Percentiles rank a stretch among this genome's conserved stretches.
phyloP scores from a whole-genome alignment of 352 stramenopile genomes.

The Peronosclerospora sorghi region DNA sequence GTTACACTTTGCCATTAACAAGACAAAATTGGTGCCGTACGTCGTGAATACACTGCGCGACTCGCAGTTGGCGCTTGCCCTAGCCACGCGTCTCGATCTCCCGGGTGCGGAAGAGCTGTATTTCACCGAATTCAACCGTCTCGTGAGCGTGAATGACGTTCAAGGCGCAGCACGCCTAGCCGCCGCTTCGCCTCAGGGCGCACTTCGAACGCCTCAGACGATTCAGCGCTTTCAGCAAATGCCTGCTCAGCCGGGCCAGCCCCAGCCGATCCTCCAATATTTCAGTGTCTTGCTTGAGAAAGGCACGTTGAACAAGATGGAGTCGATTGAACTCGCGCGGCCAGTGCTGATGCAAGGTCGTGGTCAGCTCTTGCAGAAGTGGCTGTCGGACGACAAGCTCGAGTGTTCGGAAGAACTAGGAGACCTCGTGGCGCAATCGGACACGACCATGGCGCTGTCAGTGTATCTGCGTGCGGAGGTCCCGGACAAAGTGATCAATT shows the following conservation, averaged over 20 bases:
- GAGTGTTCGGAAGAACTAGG: constrained; percentile 95
- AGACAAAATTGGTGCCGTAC: constrained; percentile 96
- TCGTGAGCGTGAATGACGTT: constrained; percentile 80
- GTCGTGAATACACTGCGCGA: constrained; percentile 96
- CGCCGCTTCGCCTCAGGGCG: constrained; percentile 82
- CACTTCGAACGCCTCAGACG: constrained; percentile 94
- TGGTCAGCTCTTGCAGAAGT: constrained; percentile 98
- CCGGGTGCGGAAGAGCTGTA: constrained; percentile 98
- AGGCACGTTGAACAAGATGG: constrained; percentile 97
- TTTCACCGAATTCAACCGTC: constrained; percentile 95
- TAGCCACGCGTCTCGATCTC: constrained; percentile 94
- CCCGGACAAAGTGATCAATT: constrained; percentile 99
- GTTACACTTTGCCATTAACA: constrained; percentile 96
- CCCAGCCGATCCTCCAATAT: constrained; percentile 98
- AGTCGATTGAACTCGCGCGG: constrained; percentile 97
- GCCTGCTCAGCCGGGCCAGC: constrained; percentile 91
- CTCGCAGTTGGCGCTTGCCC: constrained; percentile 91
- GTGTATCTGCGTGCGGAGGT: constrained; percentile 97
- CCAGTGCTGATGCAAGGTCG: constrained; percentile 96
- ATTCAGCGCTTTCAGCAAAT: constrained; percentile 99
- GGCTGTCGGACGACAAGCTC: constrained; percentile 99
- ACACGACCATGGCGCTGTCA: constrained; percentile 97
- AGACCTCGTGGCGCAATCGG: constrained; percentile 91
- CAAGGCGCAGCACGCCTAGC: constrained; percentile 83
- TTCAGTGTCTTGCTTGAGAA: constrained; percentile 98